Conservation (phyloP, 768 basidiomycete species). For the Pisolithus sp. region DNA sequence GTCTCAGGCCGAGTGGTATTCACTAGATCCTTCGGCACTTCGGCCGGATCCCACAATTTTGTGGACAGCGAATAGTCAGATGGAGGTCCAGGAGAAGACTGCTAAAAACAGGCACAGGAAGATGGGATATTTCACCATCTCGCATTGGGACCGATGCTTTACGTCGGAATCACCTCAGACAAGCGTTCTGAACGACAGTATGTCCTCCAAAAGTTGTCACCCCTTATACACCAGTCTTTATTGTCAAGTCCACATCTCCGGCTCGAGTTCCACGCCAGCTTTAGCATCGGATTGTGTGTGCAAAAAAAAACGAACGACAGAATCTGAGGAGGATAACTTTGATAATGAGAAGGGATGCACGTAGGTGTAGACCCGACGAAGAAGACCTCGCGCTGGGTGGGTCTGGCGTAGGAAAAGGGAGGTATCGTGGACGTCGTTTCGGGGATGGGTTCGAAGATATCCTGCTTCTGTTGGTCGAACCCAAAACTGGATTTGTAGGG, state of each 20-base stretch:
- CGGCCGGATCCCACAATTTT: constrained; percentile 83
- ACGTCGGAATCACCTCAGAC: constrained; percentile 51
- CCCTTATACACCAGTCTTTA: too few species aligned
- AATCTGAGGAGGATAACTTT: constrained; percentile 95
- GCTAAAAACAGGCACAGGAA: constrained; percentile 1
- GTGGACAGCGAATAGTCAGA: constrained; percentile 35
- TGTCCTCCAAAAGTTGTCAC: constrained; percentile 35
- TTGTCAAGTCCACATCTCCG: too few species aligned
- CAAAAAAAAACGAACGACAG: constrained; percentile 64
- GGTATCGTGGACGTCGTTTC: constrained; percentile 41
- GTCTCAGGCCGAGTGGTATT: constrained; percentile 1
- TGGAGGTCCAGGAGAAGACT: constrained; percentile 25
- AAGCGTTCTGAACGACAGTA: constrained; percentile 41
- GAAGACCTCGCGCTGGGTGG: constrained; percentile 84
- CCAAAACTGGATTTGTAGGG: constrained; percentile 37
- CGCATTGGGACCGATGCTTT: constrained; percentile 83
- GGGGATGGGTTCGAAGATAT: constrained; percentile 85
- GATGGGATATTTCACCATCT: constrained; percentile 62
- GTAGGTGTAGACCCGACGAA: constrained; percentile 72
- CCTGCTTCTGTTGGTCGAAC: constrained; percentile 53
- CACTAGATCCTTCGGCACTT: constrained; percentile 83
- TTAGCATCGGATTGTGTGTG: constrained; percentile 49
- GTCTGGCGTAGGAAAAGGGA: constrained; percentile 43
- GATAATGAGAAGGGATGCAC: constrained; percentile 81
- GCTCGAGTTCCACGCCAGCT: constrained; percentile 53